phyloP scores from a whole-genome alignment of 1,139 yeast species.

The Lodderomyces margitis region DNA sequence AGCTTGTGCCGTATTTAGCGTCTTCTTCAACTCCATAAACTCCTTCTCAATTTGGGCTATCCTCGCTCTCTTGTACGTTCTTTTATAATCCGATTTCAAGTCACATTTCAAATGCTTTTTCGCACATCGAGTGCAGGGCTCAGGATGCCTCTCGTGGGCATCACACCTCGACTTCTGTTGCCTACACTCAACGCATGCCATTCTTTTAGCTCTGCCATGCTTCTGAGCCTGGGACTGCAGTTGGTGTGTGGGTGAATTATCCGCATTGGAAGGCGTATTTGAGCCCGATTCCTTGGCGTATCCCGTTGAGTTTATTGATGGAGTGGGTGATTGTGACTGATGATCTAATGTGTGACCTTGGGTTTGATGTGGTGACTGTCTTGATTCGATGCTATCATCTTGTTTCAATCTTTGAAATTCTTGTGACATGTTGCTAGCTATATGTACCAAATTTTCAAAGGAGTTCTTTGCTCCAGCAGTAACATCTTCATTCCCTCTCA shows the following conservation, averaged over 20 bases:
- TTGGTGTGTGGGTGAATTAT: slow-evolving; percentile 4
- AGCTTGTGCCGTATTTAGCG: slow-evolving; percentile 52
- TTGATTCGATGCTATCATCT: slow-evolving; percentile 25
- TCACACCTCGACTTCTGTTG: slow-evolving; percentile 92
- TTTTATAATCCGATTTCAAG: slow-evolving; percentile 74
- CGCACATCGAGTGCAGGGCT: slow-evolving; percentile 79
- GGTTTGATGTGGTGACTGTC: slow-evolving; percentile 9
- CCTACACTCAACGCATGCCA: slow-evolving; percentile 94
- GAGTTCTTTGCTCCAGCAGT: slow-evolving; percentile 18
- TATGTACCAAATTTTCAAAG: slow-evolving; percentile 43
- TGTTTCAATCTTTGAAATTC: slow-evolving; percentile 31
- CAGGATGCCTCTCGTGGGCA: slow-evolving; percentile 73
- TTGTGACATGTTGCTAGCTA: slow-evolving; percentile 43
- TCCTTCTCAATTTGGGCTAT: slow-evolving; percentile 83
- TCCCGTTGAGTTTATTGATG: slow-evolving; percentile 8
- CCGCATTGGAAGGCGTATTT: slow-evolving; percentile 1
- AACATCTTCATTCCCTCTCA: not conserved
- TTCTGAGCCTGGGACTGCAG: slow-evolving; percentile 13
- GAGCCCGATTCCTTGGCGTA: not conserved
- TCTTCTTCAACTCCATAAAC: slow-evolving; percentile 62
- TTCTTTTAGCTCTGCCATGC: slow-evolving; percentile 45
- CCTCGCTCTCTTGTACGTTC: slow-evolving; percentile 86
- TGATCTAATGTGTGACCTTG: not conserved
- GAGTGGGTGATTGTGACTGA: slow-evolving; percentile 12
- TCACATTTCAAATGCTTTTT: slow-evolving; percentile 71